Percentiles rank a stretch among this genome's conserved stretches.
Conservation (phyloP, 257 asterid species). For the Asclepias syriaca region DNA sequence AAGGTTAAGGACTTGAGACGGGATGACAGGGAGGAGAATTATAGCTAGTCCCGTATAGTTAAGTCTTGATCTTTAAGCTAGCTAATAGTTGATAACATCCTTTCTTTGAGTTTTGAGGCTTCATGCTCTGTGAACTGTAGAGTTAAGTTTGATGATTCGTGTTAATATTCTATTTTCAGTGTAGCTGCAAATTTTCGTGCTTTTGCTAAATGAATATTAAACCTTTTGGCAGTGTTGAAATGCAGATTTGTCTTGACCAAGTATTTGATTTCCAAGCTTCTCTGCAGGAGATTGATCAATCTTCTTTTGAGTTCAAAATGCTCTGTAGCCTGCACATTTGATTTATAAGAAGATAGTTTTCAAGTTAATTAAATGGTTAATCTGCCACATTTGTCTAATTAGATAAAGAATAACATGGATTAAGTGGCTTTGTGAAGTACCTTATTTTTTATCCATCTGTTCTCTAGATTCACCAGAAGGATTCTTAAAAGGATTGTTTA, state of each 20-base stretch:
- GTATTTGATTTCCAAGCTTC: neutral
- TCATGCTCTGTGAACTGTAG: neutral
- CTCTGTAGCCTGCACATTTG: neutral
- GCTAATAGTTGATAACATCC: neutral
- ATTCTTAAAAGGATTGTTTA: neutral
- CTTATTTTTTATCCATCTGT: neutral
- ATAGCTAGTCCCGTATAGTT: neutral
- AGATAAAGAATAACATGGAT: neutral
- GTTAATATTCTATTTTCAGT: neutral
- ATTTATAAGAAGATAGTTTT: neutral
- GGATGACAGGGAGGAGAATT: neutral
- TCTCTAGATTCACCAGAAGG: neutral
- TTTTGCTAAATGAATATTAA: neutral
- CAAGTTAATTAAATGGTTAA: too few species aligned
- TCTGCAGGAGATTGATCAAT: neutral
- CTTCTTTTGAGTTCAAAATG: neutral
- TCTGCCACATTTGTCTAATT: too few species aligned
- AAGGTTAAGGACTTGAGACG: neutral
- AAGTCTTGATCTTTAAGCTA: slow-evolving; percentile 1
- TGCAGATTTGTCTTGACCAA: neutral
- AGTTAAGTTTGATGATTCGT: neutral
- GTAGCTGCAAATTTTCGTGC: neutral
- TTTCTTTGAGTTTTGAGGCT: neutral
- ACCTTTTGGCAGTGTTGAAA: neutral
- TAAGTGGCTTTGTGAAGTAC: neutral